phyloP scores from a whole-genome alignment of 2,329 filamentous ascomycete genomes.

The Sclerotinia borealis region DNA sequence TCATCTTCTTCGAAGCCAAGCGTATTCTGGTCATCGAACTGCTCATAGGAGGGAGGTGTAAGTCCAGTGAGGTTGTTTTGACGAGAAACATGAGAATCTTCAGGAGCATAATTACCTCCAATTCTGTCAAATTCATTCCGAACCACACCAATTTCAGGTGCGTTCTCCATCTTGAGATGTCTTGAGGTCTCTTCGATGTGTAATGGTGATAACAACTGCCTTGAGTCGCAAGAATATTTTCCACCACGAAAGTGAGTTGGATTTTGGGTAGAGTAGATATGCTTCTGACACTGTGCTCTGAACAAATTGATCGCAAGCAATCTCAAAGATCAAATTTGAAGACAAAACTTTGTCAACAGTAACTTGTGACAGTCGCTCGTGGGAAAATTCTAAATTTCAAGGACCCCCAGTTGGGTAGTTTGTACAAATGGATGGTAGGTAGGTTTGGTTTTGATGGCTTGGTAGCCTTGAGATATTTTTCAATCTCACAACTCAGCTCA shows the following conservation, averaged over 20 bases:
- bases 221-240: not conserved
- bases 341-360: not conserved
- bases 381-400: not conserved
- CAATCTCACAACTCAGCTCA: constrained; percentile 2
- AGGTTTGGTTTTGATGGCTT: constrained; percentile 3
- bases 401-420: not conserved
- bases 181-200: constrained; percentile 7
- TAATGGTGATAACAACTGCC: not conserved
- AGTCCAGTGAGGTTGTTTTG: constrained; percentile 10
- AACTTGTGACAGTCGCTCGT: not conserved
- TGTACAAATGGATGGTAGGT: constrained; percentile 6
- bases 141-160: not conserved
- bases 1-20: constrained; percentile 3
- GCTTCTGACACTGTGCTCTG: not conserved
- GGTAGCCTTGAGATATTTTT: constrained; percentile 4
- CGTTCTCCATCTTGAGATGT: constrained; percentile 8
- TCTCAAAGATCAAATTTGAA: not conserved
- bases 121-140: not conserved
- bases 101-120: constrained; percentile 15
- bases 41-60: constrained; percentile 13
- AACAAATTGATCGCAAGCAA: not conserved
- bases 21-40: constrained; percentile 4
- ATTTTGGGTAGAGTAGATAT: not conserved
- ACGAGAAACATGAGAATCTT: constrained; percentile 1
- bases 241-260: not conserved